phyloP scores from a whole-genome alignment of 805 yeast genomes.

The Cyberlindnera americana region DNA sequence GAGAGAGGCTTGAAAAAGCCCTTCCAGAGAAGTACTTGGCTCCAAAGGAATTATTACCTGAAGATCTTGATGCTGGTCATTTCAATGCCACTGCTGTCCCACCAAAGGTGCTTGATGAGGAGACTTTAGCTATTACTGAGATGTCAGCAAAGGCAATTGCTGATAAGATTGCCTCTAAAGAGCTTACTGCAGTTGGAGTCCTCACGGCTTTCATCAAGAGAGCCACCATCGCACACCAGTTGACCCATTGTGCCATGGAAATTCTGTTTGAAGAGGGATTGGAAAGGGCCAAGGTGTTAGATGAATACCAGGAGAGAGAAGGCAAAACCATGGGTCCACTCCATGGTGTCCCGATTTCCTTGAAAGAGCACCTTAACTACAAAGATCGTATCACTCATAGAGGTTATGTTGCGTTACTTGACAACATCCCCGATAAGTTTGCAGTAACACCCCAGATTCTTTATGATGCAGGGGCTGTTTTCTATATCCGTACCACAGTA shows the following conservation, averaged over 20 bases:
- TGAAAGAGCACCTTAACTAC: constrained; percentile 60
- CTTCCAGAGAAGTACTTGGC: constrained; percentile 25
- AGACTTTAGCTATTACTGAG: constrained; percentile 16
- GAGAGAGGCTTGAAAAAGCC: constrained; percentile 18
- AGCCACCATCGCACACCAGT: constrained; percentile 49
- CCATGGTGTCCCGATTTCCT: constrained; percentile 65
- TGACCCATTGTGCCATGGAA: constrained; percentile 55
- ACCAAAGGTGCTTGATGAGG: constrained; percentile 19
- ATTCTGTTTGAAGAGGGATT: constrained; percentile 63
- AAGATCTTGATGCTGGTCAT: constrained; percentile 20
- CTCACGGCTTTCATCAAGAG: constrained; percentile 54
- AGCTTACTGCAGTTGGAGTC: constrained; percentile 41
- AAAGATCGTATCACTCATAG: constrained; percentile 52
- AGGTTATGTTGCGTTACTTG: constrained; percentile 45
- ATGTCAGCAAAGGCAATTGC: constrained; percentile 15
- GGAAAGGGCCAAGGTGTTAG: constrained; percentile 50
- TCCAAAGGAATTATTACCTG: constrained; percentile 21
- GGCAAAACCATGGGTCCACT: constrained; percentile 60
- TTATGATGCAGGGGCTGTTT: constrained; percentile 41
- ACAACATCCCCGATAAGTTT: constrained; percentile 31
- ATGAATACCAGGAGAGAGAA: constrained; percentile 45
- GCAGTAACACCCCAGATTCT: constrained; percentile 42
- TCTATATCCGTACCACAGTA: constrained; percentile 60
- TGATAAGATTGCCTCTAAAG: constrained; percentile 11
- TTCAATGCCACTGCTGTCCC: constrained; percentile 27